Percentiles rank a stretch among this genome's conserved stretches.
phyloP scores from a whole-genome alignment of 495 filamentous ascomycete species.

The Neurospora sublineolata region DNA sequence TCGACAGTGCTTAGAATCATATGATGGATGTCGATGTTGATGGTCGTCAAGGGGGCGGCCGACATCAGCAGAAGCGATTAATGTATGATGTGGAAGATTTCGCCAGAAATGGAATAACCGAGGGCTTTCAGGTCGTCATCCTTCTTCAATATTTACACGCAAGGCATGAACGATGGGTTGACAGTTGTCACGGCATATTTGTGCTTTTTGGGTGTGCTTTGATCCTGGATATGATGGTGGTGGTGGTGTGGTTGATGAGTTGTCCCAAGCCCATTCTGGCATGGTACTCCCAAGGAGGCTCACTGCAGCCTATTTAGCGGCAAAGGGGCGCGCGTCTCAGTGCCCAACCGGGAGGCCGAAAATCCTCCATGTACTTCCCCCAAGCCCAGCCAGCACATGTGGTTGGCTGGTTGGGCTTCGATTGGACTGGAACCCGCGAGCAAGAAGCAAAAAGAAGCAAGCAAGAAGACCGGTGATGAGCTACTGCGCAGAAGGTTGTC shows the following conservation, averaged over 20 bases:
- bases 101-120: background rate
- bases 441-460: background rate
- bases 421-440: constrained; percentile 22
- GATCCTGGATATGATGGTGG: background rate
- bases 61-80: background rate
- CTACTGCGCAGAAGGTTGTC: background rate
- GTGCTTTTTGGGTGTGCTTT: background rate
- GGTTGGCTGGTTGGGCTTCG: constrained; percentile 22
- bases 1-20: background rate
- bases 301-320: constrained; percentile 33
- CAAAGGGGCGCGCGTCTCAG: constrained; percentile 26
- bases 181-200: background rate
- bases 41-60: background rate
- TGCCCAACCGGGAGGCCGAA: constrained; percentile 33
- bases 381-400: background rate
- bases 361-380: background rate
- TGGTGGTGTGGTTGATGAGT: background rate
- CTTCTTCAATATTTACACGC: background rate
- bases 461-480: background rate
- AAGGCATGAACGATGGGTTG: background rate
- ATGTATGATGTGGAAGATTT: background rate
- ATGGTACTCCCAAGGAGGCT: background rate
- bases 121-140: background rate
- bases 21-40: background rate
- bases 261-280: background rate